These are phyloP conservation scores for Metarhizium rileyi DNA, from an alignment of 2,329 filamentous ascomycete genomes.

Conservation along the genomic window DNA sequence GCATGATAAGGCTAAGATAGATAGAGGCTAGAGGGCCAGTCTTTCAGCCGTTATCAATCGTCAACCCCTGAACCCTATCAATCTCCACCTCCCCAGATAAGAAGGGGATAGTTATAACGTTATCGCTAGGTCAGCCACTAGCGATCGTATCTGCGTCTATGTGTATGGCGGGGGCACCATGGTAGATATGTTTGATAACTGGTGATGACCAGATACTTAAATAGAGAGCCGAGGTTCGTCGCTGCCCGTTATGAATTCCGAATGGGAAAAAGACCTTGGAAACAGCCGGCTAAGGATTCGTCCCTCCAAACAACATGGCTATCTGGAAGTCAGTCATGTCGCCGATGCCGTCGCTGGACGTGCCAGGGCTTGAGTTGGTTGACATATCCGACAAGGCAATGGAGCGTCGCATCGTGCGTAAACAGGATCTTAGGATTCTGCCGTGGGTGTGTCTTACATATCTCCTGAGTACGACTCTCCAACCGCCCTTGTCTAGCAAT, in stretches of 20 bases:
- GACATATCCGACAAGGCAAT: slow-evolving; percentile 24
- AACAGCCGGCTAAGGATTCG: too few relatives aligned
- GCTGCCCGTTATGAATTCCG: too few relatives aligned
- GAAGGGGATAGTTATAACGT: background rate
- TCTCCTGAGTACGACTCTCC: slow-evolving; percentile 16
- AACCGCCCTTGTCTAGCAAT: background rate
- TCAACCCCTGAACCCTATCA: background rate
- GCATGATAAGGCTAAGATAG: background rate
- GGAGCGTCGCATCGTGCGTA: slow-evolving; percentile 23
- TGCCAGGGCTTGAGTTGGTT: slow-evolving; percentile 23
- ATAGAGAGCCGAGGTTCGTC: background rate
- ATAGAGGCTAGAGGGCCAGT: background rate
- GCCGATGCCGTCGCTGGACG: slow-evolving; percentile 20
- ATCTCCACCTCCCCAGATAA: background rate
- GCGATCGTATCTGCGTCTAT: too few relatives aligned
- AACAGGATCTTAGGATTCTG: slow-evolving; percentile 22
- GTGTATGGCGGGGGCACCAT: background rate
- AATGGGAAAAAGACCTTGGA: too few relatives aligned
- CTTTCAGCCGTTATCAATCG: background rate
- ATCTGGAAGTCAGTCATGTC: slow-evolving; percentile 13
- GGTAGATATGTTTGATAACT: background rate
- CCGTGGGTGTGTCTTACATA: slow-evolving; percentile 24
- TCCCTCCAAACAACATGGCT: slow-evolving; percentile 9
- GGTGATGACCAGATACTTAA: background rate
- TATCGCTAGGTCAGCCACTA: too few relatives aligned